Base-by-base conservation (phyloP, 2,329 filamentous ascomycete genomes). In the Domatiomyces globalis region DNA sequence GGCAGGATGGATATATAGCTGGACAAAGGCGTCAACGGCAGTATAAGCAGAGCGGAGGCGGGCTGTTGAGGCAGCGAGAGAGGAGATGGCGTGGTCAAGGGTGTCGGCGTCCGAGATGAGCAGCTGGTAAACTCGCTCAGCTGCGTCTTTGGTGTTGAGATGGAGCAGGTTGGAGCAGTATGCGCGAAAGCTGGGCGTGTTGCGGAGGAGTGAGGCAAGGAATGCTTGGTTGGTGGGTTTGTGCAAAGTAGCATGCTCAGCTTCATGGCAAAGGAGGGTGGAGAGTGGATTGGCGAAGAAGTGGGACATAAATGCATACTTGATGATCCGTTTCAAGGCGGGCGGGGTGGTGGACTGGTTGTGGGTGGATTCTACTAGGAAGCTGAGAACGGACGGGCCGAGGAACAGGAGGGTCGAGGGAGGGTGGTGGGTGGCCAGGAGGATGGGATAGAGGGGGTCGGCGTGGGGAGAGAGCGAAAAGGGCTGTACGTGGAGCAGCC, bases 261-360 rank as follows among this genome's bases (percentile, higher is more conserved):
- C n/a, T n/a, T 20, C 17, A n/a, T 20, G 10, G 19, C 43, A 22
- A n/a, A 80, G 63, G 45, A 81, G 69, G 2, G 76, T 61, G 33
- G 73, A 74, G 2, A 80, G 63, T 5, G 75, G 71, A 59, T 80
- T 82, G 22, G 78, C 77, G 56, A 79, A 82, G 61, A 78, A 81
- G 57, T 79, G 76, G 7, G 76, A 76, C 79, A 83, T 81, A 59
- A 78, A 79, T 1, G 75, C 72, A 63, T 82, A 82, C 69, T 79
- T 74, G 12, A 79, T 62, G 45, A 71, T 70, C 51, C 73, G 71
- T 49, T 70, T 68, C 55, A 81, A 76, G 12, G 72, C 71, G 52
- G 78, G 73, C 0, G 74, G 71, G 44, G 75, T 80, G 54, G 79
- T 76, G n/a, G 80, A 74, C 58, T 78, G 75, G 58, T 81, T 77